Evolutionary conservation across 495 filamentous ascomycete species (phyloP).

Genomic region (Massariosphaeria phaeospora): DNA sequence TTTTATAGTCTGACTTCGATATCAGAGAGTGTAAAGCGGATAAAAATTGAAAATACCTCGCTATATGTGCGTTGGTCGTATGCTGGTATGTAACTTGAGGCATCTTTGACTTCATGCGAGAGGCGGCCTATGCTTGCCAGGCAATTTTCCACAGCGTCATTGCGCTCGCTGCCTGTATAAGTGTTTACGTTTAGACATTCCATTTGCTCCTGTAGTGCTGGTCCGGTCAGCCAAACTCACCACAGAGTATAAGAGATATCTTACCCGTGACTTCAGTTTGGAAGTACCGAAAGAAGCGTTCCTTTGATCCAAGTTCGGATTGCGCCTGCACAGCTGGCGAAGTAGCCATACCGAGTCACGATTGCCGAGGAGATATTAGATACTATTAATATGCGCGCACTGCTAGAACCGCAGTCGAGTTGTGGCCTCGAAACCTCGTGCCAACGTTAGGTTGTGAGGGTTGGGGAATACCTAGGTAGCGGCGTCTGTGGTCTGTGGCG

Average conservation of each 20-base stretch:
- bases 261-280: conserved; percentile 65
- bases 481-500: not conserved
- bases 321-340: not conserved
- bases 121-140: conserved; percentile 61
- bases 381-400: too few species aligned
- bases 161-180: conserved; percentile 53
- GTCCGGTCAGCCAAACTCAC: not conserved
- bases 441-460: not conserved
- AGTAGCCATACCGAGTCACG: conserved; percentile 13
- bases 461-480: not conserved
- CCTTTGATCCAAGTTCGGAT: conserved; percentile 53
- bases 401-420: too few species aligned
- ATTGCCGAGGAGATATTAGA: too few species aligned
- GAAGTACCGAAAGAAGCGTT: conserved; percentile 75
- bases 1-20: conserved; percentile 57
- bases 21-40: not conserved
- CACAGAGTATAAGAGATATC: not conserved
- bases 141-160: conserved; percentile 63
- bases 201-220: conserved; percentile 61
- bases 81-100: conserved; percentile 62
- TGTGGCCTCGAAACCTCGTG: too few species aligned
- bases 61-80: conserved; percentile 73
- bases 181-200: conserved; percentile 49
- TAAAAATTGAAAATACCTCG: conserved; percentile 47
- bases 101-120: conserved; percentile 64